These are phyloP conservation scores for Graphilbum fragrans DNA, from an alignment of 2,329 filamentous ascomycete species.

Conservation along the genomic window DNA sequence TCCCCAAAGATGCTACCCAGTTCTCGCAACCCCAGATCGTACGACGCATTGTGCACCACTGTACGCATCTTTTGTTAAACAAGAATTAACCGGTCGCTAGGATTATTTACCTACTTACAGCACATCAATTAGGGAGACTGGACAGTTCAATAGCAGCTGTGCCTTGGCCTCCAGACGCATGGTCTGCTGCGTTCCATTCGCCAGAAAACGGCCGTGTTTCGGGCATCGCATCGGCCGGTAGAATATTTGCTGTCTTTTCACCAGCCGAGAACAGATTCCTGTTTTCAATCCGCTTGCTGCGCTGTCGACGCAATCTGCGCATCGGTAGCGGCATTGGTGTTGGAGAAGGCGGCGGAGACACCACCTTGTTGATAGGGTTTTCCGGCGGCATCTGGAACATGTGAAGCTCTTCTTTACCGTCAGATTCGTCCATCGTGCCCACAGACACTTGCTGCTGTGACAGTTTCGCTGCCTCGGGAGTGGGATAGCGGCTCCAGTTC, in stretches of 20 bases:
- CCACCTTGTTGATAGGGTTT: background rate
- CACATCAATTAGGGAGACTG: background rate
- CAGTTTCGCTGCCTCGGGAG: too few species aligned
- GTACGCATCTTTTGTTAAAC: too few species aligned
- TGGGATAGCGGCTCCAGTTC: background rate
- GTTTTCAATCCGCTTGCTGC: background rate
- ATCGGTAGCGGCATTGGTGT: background rate
- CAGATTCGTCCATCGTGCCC: too few species aligned
- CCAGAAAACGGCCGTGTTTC: conserved; percentile 1
- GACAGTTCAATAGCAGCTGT: too few species aligned
- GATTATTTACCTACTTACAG: too few species aligned
- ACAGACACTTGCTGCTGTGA: too few species aligned
- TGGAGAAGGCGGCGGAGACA: background rate
- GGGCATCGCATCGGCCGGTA: background rate
- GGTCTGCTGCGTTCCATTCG: conserved; percentile 4
- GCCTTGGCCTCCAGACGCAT: background rate
- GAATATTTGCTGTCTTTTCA: too few species aligned
- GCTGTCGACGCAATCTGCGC: background rate
- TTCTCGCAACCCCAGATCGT: too few species aligned
- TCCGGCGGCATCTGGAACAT: background rate
- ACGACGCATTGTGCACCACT: too few species aligned
- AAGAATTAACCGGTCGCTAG: too few species aligned
- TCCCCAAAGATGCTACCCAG: too few species aligned
- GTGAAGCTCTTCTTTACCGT: background rate
- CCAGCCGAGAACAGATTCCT: background rate